Evolutionary conservation across 1,284 basidiomycete species (phyloP).

Genomic region (Cutaneotrichosporon daszewskae): DNA sequence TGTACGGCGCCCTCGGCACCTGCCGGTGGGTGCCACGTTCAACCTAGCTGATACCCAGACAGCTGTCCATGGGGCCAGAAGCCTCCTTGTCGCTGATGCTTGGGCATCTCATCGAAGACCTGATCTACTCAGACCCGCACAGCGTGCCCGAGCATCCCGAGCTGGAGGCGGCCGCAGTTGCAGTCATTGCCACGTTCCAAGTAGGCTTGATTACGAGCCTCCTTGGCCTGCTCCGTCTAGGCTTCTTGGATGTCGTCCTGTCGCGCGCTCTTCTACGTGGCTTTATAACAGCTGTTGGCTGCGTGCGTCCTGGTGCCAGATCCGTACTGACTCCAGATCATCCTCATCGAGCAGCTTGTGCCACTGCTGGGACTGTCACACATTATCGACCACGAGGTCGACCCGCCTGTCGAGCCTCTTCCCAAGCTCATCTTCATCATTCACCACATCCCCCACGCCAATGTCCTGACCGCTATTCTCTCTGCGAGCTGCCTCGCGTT

Average conservation of each 20-base stretch:
- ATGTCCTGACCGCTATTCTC: slow-evolving; percentile 64
- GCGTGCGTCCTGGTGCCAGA: slow-evolving; percentile 35
- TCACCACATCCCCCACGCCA: slow-evolving; percentile 58
- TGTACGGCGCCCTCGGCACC: slow-evolving; percentile 82
- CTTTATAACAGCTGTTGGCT: slow-evolving; percentile 55
- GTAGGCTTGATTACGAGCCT: slow-evolving; percentile 81
- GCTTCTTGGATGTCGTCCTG: slow-evolving; percentile 92
- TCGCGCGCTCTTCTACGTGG: slow-evolving; percentile 76
- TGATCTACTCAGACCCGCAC: slow-evolving; percentile 60
- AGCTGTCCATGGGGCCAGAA: slow-evolving; percentile 69
- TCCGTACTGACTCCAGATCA: slow-evolving; percentile 35
- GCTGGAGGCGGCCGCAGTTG: slow-evolving; percentile 56
- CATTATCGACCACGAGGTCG: slow-evolving; percentile 52
- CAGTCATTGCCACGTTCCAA: slow-evolving; percentile 70
- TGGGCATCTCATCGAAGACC: slow-evolving; percentile 72
- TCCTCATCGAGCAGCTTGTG: slow-evolving; percentile 59
- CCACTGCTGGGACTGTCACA: slow-evolving; percentile 60
- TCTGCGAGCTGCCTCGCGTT: slow-evolving; percentile 61
- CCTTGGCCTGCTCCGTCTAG: slow-evolving; percentile 79
- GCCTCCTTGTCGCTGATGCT: slow-evolving; percentile 82
- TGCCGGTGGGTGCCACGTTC: slow-evolving; percentile 45
- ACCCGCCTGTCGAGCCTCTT: slow-evolving; percentile 51
- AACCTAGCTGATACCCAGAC: slow-evolving; percentile 26
- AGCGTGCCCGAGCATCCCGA: slow-evolving; percentile 52
- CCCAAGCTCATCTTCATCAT: slow-evolving; percentile 74